Conservation (phyloP, 208 protist genomes). For the Leishmania major region DNA sequence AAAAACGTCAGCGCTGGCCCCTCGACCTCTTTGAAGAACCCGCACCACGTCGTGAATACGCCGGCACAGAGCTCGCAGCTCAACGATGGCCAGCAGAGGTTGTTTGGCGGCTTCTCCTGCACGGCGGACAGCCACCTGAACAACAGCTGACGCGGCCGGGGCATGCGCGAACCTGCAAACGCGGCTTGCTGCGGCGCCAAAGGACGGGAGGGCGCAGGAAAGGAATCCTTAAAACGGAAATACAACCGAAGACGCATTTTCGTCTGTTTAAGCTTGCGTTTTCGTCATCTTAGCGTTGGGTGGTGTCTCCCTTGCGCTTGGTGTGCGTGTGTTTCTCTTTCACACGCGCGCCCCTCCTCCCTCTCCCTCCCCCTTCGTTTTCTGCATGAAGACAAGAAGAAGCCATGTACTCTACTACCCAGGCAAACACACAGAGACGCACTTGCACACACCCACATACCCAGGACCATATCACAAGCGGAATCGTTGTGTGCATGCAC, state of each 20-base stretch:
- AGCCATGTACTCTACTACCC: neutral
- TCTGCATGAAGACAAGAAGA: neutral
- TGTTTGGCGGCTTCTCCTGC: constrained; percentile 92
- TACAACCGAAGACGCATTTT: neutral
- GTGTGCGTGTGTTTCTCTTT: neutral
- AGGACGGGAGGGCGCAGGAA: neutral
- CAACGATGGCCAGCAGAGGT: constrained; percentile 85
- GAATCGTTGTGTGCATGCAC: neutral
- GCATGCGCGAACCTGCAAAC: neutral
- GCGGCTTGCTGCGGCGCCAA: neutral
- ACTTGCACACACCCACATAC: neutral
- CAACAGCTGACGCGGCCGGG: constrained; percentile 12
- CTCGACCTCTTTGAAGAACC: constrained; percentile 48
- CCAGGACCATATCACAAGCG: neutral
- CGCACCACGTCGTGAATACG: constrained; percentile 85
- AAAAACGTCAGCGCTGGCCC: constrained; percentile 27
- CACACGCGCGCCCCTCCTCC: neutral
- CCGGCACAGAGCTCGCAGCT: constrained; percentile 81
- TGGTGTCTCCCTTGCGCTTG: neutral
- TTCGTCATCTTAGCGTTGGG: neutral
- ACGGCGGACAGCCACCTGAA: constrained; percentile 87
- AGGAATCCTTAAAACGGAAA: too few species aligned
- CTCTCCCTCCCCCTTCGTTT: neutral
- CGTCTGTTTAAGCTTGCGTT: neutral
- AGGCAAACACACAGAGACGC: neutral